These are phyloP conservation scores for Pleomassaria siparia DNA, from an alignment of 2,329 filamentous ascomycete species.

Conservation along the genomic window DNA sequence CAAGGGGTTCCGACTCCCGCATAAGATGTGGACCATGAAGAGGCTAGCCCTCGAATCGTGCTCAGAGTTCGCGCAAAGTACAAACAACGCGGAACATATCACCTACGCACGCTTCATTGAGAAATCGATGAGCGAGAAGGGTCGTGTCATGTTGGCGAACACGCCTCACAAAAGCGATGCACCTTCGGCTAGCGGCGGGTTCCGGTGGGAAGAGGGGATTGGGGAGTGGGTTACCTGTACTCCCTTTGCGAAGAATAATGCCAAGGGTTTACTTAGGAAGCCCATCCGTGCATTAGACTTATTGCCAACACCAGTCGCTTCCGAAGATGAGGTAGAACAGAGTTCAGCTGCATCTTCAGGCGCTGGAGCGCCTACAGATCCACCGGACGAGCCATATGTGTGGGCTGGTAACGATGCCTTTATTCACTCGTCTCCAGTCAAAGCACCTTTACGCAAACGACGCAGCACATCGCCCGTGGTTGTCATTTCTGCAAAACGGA, in stretches of 20 bases:
- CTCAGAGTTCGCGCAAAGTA: slow-evolving; percentile 39
- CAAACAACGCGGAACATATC: slow-evolving; percentile 27
- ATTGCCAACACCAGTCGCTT: slow-evolving; percentile 30
- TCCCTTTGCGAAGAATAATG: slow-evolving; percentile 32
- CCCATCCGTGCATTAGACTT: slow-evolving; percentile 24
- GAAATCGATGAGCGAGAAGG: slow-evolving; percentile 30
- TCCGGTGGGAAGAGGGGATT: slow-evolving; percentile 49
- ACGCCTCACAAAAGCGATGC: slow-evolving; percentile 34
- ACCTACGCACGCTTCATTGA: slow-evolving; percentile 35
- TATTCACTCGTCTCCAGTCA: slow-evolving; percentile 30
- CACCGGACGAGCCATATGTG: slow-evolving; percentile 4
- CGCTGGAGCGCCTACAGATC: slow-evolving; percentile 1
- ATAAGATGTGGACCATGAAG: slow-evolving; percentile 39
- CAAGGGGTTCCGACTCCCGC: slow-evolving; percentile 24
- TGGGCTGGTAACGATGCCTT: slow-evolving; percentile 20
- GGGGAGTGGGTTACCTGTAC: slow-evolving; percentile 50
- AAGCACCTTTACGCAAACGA: slow-evolving; percentile 15
- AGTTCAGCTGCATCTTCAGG: not conserved
- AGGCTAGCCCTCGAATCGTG: slow-evolving; percentile 40
- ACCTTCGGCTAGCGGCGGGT: slow-evolving; percentile 29
- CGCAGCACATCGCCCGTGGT: slow-evolving; percentile 28
- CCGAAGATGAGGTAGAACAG: slow-evolving; percentile 15
- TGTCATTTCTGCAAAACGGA: slow-evolving; percentile 26
- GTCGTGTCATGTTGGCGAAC: slow-evolving; percentile 25
- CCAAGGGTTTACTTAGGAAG: slow-evolving; percentile 15